Base-by-base conservation (phyloP, 2,329 filamentous ascomycete genomes). In the Nectriaceae sp. region DNA sequence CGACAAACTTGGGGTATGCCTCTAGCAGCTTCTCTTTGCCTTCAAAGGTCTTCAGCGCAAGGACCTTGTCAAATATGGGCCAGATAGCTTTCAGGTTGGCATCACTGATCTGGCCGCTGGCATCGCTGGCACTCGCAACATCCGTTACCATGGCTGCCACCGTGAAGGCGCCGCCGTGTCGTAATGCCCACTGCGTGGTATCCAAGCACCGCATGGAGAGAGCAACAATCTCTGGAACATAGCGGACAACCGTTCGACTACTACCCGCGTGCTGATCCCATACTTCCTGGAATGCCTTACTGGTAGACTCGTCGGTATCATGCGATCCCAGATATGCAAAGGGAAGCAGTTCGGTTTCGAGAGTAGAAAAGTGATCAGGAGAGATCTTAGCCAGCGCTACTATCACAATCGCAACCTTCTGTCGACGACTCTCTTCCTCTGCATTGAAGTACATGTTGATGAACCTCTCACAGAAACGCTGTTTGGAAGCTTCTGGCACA, bases 201-300 rank as follows among this genome's bases (percentile, higher is more conserved):
- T 89, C 85, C 6, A 97, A 75, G 44, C 90, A 81, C 29, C 78
- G 75, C 29, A 82, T 76, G 2, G 85, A 82, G 2, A 97, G 76
- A 0, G 70, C 71, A 4, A 88, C 77, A 57, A 97, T 96, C 69
- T 99, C 94, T 31, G 79, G 79, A 5, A 96, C 79, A 64, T 96
- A 96, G 2, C 96, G 80, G 40, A 88, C 80, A 4, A 96, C 89
- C 0, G 89, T 87, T 22, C 92, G 84, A 24, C 81, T 84, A 38
- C 90, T 92, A 42, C 92, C 93, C 1, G 95, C 92, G 62, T 96
- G 92, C 59, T 96, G 89, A 41, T 83, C 81, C 94, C 94, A 99
- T 0, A 91, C 90, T 47, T 91, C 88, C 31, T 83, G 77, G 63
- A 95, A 96, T n/a, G 85, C 81, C 55, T 90, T 87, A 47, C 82